A percentile compares a stretch with the other conserved stretches of the same genome.
phyloP scores from a whole-genome alignment of 2,329 filamentous ascomycete species.

The Epichloe bromicola region DNA sequence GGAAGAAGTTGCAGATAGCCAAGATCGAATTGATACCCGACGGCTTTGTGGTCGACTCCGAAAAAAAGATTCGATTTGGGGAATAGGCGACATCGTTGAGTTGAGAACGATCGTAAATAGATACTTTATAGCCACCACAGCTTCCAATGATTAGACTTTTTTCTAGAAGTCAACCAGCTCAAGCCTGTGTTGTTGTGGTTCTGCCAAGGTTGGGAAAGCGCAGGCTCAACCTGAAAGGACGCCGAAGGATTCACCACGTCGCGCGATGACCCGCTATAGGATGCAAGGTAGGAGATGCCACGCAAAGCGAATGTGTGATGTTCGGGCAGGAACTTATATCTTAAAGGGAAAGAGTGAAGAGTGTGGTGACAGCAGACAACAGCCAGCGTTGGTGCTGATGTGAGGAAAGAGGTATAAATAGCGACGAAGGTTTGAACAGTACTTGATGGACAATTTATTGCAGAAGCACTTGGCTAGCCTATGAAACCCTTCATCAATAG shows the following conservation, averaged over 20 bases:
- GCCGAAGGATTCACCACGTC: too few species aligned
- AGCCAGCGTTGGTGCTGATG: background rate
- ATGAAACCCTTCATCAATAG: background rate
- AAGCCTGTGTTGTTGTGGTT: background rate
- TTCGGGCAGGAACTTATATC: background rate
- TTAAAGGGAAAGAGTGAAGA: too few species aligned
- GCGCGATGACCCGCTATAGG: too few species aligned
- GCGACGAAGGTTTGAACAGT: background rate
- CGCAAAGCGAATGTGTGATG: background rate
- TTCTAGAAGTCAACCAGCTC: background rate
- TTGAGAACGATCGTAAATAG: background rate
- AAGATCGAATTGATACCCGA: background rate
- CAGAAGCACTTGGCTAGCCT: background rate
- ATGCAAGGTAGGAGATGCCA: too few species aligned
- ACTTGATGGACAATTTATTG: background rate
- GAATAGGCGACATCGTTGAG: background rate
- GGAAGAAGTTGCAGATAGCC: background rate
- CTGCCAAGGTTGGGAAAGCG: too few species aligned
- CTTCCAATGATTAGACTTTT: too few species aligned
- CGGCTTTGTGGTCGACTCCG: background rate
- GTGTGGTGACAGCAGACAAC: background rate
- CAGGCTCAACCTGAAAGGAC: too few species aligned
- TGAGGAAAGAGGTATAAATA: background rate
- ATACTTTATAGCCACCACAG: too few species aligned
- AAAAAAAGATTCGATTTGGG: background rate